Evolutionary conservation across 75 land plant species (phyloP), one percentile per base, ranked within the genome.

Genomic region (Cupressus sempervirens): DNA sequence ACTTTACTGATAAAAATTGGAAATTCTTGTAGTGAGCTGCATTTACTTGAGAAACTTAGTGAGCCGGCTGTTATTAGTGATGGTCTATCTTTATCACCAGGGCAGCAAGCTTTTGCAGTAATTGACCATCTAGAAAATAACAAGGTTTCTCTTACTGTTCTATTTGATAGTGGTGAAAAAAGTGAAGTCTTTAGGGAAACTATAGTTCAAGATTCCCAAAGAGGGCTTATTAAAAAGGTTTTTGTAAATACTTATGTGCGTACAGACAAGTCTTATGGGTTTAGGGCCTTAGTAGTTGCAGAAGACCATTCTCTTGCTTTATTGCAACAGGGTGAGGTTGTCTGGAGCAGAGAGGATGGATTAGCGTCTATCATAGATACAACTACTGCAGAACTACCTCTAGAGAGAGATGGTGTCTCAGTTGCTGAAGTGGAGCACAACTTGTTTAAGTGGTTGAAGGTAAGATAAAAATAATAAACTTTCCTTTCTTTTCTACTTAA

Each of bases 301-400:
- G 95, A 96, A 86, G 99, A 98, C 84, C 91, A 95, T 83, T 98
- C 99, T 50, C 84, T 98, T 45, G 83, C 92, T 36, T 88, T 98
- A 43, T 81, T 96, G 35, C 99, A 98, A 76, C 99, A 98, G 89
- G 98, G 99, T 84, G 93, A 89, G 54, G 86, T 98, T 88, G 99
- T 98, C 2, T 98, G 99, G 99, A 91, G 88, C 86, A 93, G 99
- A 82, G 99, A 98, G 85, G 99, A 98, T 85, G 98, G 95, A 26
- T 92, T 98, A 86, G 99, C 99, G 48, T 95, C 94, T 12, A 88
- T 98, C 65, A 77, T 94, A 50, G 97, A 94, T 92, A 89, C 94
- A 40, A 90, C 89, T 68, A 90, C 95, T 62, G 90, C 94, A 80
- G 98, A 98, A 83, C 89, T 98, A 53, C 99, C 97, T 32, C 80